Conservation (phyloP, 2,329 filamentous ascomycete genomes). For the Aspergillus luchuensis region DNA sequence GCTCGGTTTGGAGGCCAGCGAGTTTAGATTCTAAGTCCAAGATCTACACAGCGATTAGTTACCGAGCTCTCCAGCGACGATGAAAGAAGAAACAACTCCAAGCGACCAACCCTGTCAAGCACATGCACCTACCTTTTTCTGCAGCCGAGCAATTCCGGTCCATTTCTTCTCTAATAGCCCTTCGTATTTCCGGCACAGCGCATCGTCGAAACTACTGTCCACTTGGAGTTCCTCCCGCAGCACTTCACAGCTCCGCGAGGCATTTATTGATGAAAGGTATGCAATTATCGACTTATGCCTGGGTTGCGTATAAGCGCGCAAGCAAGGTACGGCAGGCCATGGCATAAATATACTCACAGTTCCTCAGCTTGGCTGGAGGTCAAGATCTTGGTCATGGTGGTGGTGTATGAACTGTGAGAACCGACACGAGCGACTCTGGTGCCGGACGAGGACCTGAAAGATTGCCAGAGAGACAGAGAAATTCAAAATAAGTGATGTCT, state of each 20-base stretch:
- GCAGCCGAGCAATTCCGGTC: constrained; percentile 90
- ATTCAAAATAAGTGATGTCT: not conserved
- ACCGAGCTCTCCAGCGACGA: not conserved
- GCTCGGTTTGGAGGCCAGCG: constrained; percentile 51
- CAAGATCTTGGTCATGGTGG: constrained; percentile 1
- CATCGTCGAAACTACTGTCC: not conserved
- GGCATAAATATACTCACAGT: not conserved
- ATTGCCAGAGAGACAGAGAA: not conserved
- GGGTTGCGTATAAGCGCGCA: not conserved
- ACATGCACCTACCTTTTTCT: constrained; percentile 74
- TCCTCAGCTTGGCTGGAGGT: constrained; percentile 1
- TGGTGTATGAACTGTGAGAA: not conserved
- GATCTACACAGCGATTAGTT: constrained; percentile 59
- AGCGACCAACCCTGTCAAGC: not conserved
- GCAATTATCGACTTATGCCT: constrained; percentile 1
- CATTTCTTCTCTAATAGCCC: constrained; percentile 96
- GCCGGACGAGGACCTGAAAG: not conserved
- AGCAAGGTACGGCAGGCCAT: not conserved
- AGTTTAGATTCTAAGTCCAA: constrained; percentile 88
- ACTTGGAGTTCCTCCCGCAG: not conserved
- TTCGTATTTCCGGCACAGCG: constrained; percentile 86
- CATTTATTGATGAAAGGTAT: not conserved
- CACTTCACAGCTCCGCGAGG: not conserved
- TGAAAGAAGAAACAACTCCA: not conserved
- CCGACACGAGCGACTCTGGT: not conserved